Evolutionary conservation across 768 basidiomycete species (phyloP).

Genomic region (Vararia minispora): DNA sequence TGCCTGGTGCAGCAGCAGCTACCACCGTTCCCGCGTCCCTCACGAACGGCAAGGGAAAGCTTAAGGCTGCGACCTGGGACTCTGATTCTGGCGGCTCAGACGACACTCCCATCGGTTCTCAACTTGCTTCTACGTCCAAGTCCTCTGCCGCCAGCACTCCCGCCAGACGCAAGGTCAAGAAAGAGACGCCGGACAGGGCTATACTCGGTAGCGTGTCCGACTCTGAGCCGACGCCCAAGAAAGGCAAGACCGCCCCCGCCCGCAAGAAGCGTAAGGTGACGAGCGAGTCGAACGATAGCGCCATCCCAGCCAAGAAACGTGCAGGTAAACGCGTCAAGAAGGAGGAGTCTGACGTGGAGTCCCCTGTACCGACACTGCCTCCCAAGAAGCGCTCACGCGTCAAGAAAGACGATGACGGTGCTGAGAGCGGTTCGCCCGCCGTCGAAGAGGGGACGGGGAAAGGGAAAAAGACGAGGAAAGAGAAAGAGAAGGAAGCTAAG

Average conservation of each 20-base stretch:
- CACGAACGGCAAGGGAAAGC: constrained; percentile 28
- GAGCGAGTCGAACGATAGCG: constrained; percentile 33
- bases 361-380: constrained; percentile 28
- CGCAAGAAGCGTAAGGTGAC: constrained; percentile 28
- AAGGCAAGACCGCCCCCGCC: constrained; percentile 18
- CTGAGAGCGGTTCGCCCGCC: constrained; percentile 21
- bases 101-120: constrained; percentile 24
- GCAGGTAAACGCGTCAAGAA: constrained; percentile 41
- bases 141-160: constrained; percentile 30
- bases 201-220: constrained; percentile 20
- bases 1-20: constrained; percentile 29
- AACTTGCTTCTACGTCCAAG: constrained; percentile 13
- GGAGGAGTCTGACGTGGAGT: constrained; percentile 35
- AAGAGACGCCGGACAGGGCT: constrained; percentile 18
- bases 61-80: constrained; percentile 23
- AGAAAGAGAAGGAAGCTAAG: constrained; percentile 45
- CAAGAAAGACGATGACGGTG: constrained; percentile 32
- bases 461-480: constrained; percentile 29
- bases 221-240: constrained; percentile 20
- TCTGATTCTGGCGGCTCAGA: constrained; percentile 30
- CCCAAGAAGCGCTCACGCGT: constrained; percentile 33
- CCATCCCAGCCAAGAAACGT: constrained; percentile 23
- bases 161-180: constrained; percentile 35
- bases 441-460: constrained; percentile 31
- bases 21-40: constrained; percentile 23